phyloP scores from a whole-genome alignment of 192 early-diverging fungal genomes.

The Coemansia sp. region DNA sequence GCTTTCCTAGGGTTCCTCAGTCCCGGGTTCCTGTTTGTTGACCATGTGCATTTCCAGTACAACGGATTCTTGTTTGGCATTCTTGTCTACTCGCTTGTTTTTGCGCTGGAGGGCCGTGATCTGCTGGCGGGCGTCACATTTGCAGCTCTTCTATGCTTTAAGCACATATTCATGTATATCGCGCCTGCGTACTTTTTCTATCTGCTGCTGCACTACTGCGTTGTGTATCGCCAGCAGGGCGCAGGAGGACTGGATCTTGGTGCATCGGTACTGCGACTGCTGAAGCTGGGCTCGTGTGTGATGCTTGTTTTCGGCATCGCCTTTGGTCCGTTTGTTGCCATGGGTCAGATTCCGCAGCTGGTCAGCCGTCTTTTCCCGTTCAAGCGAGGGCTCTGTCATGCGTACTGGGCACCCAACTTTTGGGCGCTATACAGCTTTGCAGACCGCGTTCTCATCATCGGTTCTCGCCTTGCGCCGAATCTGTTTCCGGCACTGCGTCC shows the following conservation, averaged over 20 bases:
- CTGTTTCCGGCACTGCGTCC: background rate
- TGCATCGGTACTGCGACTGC: slow-evolving; percentile 50
- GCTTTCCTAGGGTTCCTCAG: slow-evolving; percentile 64
- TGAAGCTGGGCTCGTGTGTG: slow-evolving; percentile 64
- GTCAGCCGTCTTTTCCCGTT: slow-evolving; percentile 88
- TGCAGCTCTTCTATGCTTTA: slow-evolving; percentile 91
- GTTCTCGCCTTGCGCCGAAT: slow-evolving; percentile 3
- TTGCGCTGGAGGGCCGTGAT: slow-evolving; percentile 63
- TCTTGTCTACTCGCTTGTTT: slow-evolving; percentile 72
- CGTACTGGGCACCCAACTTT: slow-evolving; percentile 96
- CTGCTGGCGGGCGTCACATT: slow-evolving; percentile 67
- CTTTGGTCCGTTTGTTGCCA: slow-evolving; percentile 76
- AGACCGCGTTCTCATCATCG: slow-evolving; percentile 65
- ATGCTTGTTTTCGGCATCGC: slow-evolving; percentile 73
- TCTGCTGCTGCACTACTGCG: slow-evolving; percentile 77
- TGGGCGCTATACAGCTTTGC: slow-evolving; percentile 89
- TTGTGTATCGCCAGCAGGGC: slow-evolving; percentile 12
- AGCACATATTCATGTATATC: slow-evolving; percentile 93
- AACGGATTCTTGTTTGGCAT: slow-evolving; percentile 92
- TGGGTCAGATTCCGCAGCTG: slow-evolving; percentile 76
- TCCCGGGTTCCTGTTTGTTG: slow-evolving; percentile 80
- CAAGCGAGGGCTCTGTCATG: slow-evolving; percentile 93
- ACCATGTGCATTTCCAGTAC: slow-evolving; percentile 98
- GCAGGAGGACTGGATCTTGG: background rate
- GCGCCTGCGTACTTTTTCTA: slow-evolving; percentile 94